Evolutionary conservation across 2,329 filamentous ascomycete genomes (phyloP).

Genomic region (Pyrenophora teres): DNA sequence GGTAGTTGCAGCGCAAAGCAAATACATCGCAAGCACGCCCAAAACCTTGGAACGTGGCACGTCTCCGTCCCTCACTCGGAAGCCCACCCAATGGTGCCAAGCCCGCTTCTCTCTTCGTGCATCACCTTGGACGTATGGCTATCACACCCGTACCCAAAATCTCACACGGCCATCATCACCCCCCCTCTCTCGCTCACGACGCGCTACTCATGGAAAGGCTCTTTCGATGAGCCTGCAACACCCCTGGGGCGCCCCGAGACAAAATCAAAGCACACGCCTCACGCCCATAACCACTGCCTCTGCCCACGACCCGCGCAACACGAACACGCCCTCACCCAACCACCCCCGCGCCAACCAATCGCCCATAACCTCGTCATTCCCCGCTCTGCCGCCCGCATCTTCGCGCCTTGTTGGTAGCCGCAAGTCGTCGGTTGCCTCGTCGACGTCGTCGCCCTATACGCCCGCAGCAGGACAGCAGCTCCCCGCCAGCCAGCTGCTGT

Average conservation of each 20-base stretch:
- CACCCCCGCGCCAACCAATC: slow-evolving; percentile 58
- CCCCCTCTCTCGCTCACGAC: slow-evolving; percentile 33
- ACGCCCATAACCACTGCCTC: slow-evolving; percentile 60
- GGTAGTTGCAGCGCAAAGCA: too few species aligned
- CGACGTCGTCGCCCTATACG: slow-evolving; percentile 60
- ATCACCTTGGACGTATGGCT: slow-evolving; percentile 18
- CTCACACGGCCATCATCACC: slow-evolving; percentile 14
- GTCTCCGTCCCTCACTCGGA: neutral
- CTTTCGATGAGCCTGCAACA: slow-evolving; percentile 59
- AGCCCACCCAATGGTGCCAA: slow-evolving; percentile 2
- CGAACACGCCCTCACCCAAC: slow-evolving; percentile 51
- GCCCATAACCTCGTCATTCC: slow-evolving; percentile 58
- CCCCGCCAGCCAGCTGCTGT: slow-evolving; percentile 58
- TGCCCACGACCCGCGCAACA: slow-evolving; percentile 51
- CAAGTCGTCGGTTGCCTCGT: slow-evolving; percentile 59
- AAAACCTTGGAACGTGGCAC: slow-evolving; percentile 8
- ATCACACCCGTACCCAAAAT: slow-evolving; percentile 25
- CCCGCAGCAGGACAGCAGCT: slow-evolving; percentile 62
- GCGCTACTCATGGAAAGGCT: slow-evolving; percentile 50
- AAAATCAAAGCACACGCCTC: slow-evolving; percentile 61
- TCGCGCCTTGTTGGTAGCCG: slow-evolving; percentile 58
- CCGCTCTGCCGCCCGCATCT: slow-evolving; percentile 56
- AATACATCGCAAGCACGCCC: neutral
- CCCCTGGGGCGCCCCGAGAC: slow-evolving; percentile 61
- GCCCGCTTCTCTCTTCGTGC: slow-evolving; percentile 15